Evolutionary conservation across 2,329 filamentous ascomycete genomes (phyloP).

Genomic region (Sporothrix luriei): DNA sequence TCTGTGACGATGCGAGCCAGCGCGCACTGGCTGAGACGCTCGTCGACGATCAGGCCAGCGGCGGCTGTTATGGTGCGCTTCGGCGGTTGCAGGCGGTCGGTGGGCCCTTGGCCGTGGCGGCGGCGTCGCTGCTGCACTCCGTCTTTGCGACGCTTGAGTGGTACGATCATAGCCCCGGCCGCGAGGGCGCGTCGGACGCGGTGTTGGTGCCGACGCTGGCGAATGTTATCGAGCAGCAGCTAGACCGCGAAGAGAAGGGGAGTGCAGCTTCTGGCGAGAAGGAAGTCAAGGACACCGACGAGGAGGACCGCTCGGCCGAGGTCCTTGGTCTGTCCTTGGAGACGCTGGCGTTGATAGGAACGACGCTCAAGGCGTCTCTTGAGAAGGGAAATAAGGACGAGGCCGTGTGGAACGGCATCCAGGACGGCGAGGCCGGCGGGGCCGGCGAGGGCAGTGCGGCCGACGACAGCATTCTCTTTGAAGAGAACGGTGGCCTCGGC

Average conservation of each 20-base stretch:
- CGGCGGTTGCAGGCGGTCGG: constrained; percentile 52
- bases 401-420: constrained; percentile 44
- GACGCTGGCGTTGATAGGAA: constrained; percentile 66
- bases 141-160: constrained; percentile 58
- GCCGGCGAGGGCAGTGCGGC: constrained; percentile 45
- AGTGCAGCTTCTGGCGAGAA: not conserved
- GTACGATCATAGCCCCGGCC: constrained; percentile 55
- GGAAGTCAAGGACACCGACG: not conserved
- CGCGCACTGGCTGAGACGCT: constrained; percentile 53
- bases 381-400: constrained; percentile 49
- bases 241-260: constrained; percentile 17
- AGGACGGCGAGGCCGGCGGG: constrained; percentile 41
- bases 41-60: constrained; percentile 49
- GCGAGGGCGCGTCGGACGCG: constrained; percentile 55
- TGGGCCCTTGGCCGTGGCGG: constrained; percentile 55
- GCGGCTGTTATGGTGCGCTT: constrained; percentile 54
- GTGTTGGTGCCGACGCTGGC: constrained; percentile 52
- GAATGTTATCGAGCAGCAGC: constrained; percentile 44
- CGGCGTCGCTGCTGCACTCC: constrained; percentile 65
- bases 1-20: constrained; percentile 61
- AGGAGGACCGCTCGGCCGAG: constrained; percentile 42
- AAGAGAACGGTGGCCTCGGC: constrained; percentile 42
- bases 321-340: constrained; percentile 61
- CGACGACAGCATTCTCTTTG: constrained; percentile 40
- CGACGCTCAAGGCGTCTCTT: constrained; percentile 56